Evolutionary conservation across 805 yeast genomes (phyloP).

Genomic region (Saturnispora dispora): DNA sequence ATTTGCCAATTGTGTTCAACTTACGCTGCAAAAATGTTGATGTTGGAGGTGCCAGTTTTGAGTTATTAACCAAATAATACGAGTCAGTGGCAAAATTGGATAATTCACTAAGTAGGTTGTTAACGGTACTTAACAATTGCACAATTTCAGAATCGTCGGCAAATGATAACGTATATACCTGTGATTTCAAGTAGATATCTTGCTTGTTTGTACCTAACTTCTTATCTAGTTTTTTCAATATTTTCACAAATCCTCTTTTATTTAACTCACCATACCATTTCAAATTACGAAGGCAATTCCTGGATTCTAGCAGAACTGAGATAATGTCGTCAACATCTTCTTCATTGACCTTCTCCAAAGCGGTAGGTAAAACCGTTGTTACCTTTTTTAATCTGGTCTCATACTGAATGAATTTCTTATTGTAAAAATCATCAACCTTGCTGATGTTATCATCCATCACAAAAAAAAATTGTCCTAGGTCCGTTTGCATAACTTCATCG

Average conservation of each 20-base stretch:
- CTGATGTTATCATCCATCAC: slow-evolving; percentile 75
- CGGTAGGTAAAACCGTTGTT: slow-evolving; percentile 28
- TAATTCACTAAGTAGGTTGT: slow-evolving; percentile 42
- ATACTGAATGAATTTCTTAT: slow-evolving; percentile 64
- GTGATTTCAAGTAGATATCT: slow-evolving; percentile 48
- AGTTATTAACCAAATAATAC: not conserved
- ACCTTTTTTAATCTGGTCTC: slow-evolving; percentile 53
- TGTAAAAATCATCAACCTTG: slow-evolving; percentile 70
- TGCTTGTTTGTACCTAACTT: slow-evolving; percentile 57
- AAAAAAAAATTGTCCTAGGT: slow-evolving; percentile 60
- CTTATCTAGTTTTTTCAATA: slow-evolving; percentile 84
- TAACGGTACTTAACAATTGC: slow-evolving; percentile 43
- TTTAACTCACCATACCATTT: slow-evolving; percentile 93
- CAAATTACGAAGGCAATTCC: slow-evolving; percentile 68
- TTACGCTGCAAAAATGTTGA: slow-evolving; percentile 8
- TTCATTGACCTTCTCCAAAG: slow-evolving; percentile 24
- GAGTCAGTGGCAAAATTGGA: slow-evolving; percentile 19
- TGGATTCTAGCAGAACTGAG: slow-evolving; percentile 63
- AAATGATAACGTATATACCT: slow-evolving; percentile 68
- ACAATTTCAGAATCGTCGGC: slow-evolving; percentile 60
- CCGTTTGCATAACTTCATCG: slow-evolving; percentile 35
- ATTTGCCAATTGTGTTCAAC: not conserved
- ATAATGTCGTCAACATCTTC: slow-evolving; percentile 57
- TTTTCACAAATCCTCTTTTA: slow-evolving; percentile 81
- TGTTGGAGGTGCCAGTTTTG: slow-evolving; percentile 20